Conservation (phyloP, 1,284 basidiomycete genomes). For the Trichosporon sp. region DNA sequence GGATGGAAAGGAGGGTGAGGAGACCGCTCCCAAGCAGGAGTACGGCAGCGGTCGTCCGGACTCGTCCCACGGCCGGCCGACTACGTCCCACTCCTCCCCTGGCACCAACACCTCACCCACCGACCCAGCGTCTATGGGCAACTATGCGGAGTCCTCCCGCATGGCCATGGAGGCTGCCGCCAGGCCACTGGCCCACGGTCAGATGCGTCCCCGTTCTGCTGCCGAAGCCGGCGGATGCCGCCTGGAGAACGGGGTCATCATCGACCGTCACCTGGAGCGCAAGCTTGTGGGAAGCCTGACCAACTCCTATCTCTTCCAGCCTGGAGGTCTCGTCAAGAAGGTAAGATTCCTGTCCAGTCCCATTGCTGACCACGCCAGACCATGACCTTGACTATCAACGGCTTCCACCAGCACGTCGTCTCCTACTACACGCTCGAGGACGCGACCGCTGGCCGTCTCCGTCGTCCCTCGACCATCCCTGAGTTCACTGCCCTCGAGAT, state of each 20-base stretch:
- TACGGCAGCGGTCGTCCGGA: slow-evolving; percentile 11
- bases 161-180: slow-evolving; percentile 19
- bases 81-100: slow-evolving; percentile 17
- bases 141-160: slow-evolving; percentile 20
- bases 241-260: slow-evolving; percentile 21
- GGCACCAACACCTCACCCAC: slow-evolving; percentile 13
- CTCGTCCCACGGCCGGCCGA: slow-evolving; percentile 16
- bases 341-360: slow-evolving; percentile 48
- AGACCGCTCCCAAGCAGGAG: slow-evolving; percentile 13
- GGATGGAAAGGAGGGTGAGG: slow-evolving; percentile 17
- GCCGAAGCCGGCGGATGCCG: slow-evolving; percentile 23
- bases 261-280: slow-evolving; percentile 55
- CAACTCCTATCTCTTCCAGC: slow-evolving; percentile 85
- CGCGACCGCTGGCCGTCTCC: slow-evolving; percentile 77
- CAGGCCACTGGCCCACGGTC: slow-evolving; percentile 18
- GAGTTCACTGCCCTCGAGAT: slow-evolving; percentile 83
- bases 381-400: slow-evolving; percentile 79
- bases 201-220: slow-evolving; percentile 21
- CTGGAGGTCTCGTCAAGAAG: slow-evolving; percentile 91
- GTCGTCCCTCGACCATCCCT: slow-evolving; percentile 80
- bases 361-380: slow-evolving; percentile 57
- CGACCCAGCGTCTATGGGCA: neutral
- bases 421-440: slow-evolving; percentile 95
- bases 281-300: slow-evolving; percentile 81
- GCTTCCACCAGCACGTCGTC: slow-evolving; percentile 87